These are phyloP conservation scores for Apophysomyces trapeziformis DNA, from an alignment of 371 early-diverging fungal genomes.

Conservation along the genomic window DNA sequence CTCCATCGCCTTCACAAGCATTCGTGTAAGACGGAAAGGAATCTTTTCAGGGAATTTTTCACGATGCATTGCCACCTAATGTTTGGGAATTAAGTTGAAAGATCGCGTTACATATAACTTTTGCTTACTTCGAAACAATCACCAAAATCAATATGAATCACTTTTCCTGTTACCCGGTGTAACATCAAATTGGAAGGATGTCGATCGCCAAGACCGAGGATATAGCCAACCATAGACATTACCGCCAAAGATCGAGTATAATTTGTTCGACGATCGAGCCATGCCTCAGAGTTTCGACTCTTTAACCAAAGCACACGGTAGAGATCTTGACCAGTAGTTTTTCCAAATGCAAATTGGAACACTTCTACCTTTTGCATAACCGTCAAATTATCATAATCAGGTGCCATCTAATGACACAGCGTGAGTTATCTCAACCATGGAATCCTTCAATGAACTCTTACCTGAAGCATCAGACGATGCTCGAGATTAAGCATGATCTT, in stretches of 20 bases:
- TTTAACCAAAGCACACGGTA: constrained; percentile 96
- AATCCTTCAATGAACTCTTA: constrained; percentile 10
- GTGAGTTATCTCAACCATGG: background rate
- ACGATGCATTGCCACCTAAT: constrained; percentile 90
- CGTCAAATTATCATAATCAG: constrained; percentile 92
- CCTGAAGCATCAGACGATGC: constrained; percentile 89
- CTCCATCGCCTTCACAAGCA: constrained; percentile 98
- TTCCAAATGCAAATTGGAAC: constrained; percentile 94
- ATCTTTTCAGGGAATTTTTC: constrained; percentile 98
- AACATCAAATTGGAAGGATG: constrained; percentile 99
- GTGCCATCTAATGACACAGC: constrained; percentile 74
- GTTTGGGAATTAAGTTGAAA: background rate
- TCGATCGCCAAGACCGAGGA: constrained; percentile 97
- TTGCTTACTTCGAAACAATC: constrained; percentile 94
- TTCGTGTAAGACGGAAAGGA: constrained; percentile 98
- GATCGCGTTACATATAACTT: background rate
- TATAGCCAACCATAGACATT: constrained; percentile 99
- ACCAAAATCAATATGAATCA: constrained; percentile 99
- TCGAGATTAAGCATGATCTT: constrained; percentile 93
- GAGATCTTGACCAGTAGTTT: constrained; percentile 95
- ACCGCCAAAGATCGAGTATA: constrained; percentile 97
- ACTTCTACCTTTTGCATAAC: constrained; percentile 95
- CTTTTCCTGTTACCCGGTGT: constrained; percentile 91
- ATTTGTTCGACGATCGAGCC: constrained; percentile 95
- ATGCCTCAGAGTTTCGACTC: constrained; percentile 93